Evolutionary conservation across 164 flowering plant species (phyloP), one percentile per base, ranked within the genome.

Genomic region (Santalum album): DNA sequence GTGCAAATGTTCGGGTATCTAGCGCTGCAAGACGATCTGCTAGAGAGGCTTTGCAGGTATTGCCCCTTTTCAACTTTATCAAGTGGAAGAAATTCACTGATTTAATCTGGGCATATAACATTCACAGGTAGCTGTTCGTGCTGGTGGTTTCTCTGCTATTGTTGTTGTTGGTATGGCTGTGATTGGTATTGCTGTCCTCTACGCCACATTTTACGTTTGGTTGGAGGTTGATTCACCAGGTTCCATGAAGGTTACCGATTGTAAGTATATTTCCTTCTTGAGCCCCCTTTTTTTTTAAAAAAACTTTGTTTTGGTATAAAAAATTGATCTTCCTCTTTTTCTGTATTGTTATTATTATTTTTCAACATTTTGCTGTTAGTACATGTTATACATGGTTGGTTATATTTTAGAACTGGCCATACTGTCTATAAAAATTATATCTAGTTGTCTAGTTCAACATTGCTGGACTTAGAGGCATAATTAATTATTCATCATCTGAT

Each of bases 11-110:
- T 65, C 69, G 99, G 29, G 99, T 92, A 29, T 83, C 99, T 35
- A 90, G 99, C 84, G 99, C 99, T 67, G 99, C 99, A 61, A 85
- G 97, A 62, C 79, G 99, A 53, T 85, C 96, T 66, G 88, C 96
- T 29, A 80, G 97, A 63, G 99, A 92, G 64, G 99, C 99, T 60
- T 70, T 92, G 79, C 96, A 92, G 96, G 99, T 92, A 60, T 57
- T 63, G 39, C 44, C 27, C 23, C 34, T 49, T 40, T 36, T 25
- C 15, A 0, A 51, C 35, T 61, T 38, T 49, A 10, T 9, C 7
- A 44, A 7, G 2, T 44, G 7, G 4, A 32, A 32, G 12, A 32
- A 32, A 32, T 6, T 38, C 1, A 38, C 14, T 38, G 9, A 3
- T 15, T 15, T 38, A 38, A 38, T 38, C 16, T 11, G 4, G 7